Evolutionary conservation across 805 yeast species (phyloP).

Genomic region (Monosporozyma solicola): DNA sequence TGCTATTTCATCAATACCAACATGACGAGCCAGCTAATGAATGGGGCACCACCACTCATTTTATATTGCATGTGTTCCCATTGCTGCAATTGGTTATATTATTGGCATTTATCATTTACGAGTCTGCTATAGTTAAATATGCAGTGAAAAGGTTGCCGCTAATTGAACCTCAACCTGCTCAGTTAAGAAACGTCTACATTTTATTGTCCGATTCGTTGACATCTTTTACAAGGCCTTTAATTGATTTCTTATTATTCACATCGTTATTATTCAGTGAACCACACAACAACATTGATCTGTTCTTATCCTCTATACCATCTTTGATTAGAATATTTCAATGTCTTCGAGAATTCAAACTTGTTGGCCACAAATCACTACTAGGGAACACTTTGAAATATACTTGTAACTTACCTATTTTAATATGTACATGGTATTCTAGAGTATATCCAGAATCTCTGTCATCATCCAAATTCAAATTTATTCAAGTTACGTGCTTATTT

Average conservation of each 20-base stretch:
- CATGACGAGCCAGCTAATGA: neutral
- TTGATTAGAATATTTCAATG: constrained; percentile 80
- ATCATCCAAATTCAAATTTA: constrained; percentile 4
- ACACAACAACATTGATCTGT: constrained; percentile 17
- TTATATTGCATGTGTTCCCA: constrained; percentile 7
- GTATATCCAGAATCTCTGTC: constrained; percentile 2
- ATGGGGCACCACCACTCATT: neutral
- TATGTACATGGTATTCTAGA: constrained; percentile 27
- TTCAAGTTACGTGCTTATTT: constrained; percentile 35
- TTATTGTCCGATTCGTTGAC: constrained; percentile 76
- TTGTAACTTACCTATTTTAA: constrained; percentile 48
- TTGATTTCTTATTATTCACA: constrained; percentile 55
- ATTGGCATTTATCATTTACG: constrained; percentile 15
- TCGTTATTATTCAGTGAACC: constrained; percentile 33
- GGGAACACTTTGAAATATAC: constrained; percentile 69
- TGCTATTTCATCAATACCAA: constrained; percentile 2
- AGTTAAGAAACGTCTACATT: constrained; percentile 49
- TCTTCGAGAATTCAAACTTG: constrained; percentile 48
- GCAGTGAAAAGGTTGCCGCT: constrained; percentile 26
- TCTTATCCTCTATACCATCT: constrained; percentile 46
- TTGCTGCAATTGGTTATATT: constrained; percentile 17
- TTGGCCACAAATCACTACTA: constrained; percentile 44
- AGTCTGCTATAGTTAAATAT: constrained; percentile 36
- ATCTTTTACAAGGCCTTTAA: constrained; percentile 66
- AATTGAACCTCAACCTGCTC: constrained; percentile 30